phyloP scores from a whole-genome alignment of 2,329 filamentous ascomycete genomes.

The Aspergillus bombycis region DNA sequence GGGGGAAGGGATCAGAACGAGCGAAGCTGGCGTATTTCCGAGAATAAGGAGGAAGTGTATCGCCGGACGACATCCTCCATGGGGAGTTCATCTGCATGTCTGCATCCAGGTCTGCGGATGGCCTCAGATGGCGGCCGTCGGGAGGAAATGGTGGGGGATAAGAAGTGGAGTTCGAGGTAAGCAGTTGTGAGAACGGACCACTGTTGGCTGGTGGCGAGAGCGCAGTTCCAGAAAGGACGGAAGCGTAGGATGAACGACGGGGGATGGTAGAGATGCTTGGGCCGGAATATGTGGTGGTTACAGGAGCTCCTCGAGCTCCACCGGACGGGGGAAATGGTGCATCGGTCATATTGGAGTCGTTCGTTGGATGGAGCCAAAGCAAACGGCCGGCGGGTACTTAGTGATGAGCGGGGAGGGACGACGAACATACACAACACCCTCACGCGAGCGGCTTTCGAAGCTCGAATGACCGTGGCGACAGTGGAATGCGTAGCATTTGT shows the following conservation, averaged over 20 bases:
- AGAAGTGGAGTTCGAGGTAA: slow-evolving; percentile 47
- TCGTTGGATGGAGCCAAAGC: slow-evolving; percentile 21
- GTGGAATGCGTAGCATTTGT: background rate
- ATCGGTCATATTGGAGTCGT: slow-evolving; percentile 48
- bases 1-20: slow-evolving; percentile 31
- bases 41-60: slow-evolving; percentile 50
- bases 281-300: slow-evolving; percentile 36
- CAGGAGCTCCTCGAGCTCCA: slow-evolving; percentile 41
- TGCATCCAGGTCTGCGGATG: slow-evolving; percentile 50
- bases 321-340: slow-evolving; percentile 45
- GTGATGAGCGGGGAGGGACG: slow-evolving; percentile 1
- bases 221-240: slow-evolving; percentile 59
- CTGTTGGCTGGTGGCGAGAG: slow-evolving; percentile 41
- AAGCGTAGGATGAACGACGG: slow-evolving; percentile 64
- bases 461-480: background rate
- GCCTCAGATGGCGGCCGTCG: slow-evolving; percentile 37
- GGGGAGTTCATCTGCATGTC: slow-evolving; percentile 53
- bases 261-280: slow-evolving; percentile 45
- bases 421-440: background rate
- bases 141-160: slow-evolving; percentile 40
- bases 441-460: slow-evolving; percentile 12
- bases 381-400: slow-evolving; percentile 12
- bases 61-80: slow-evolving; percentile 48
- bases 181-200: slow-evolving; percentile 59
- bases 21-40: slow-evolving; percentile 49